phyloP scores from a whole-genome alignment of 2,329 filamentous ascomycete species.

The Fusarium marasasianum region DNA sequence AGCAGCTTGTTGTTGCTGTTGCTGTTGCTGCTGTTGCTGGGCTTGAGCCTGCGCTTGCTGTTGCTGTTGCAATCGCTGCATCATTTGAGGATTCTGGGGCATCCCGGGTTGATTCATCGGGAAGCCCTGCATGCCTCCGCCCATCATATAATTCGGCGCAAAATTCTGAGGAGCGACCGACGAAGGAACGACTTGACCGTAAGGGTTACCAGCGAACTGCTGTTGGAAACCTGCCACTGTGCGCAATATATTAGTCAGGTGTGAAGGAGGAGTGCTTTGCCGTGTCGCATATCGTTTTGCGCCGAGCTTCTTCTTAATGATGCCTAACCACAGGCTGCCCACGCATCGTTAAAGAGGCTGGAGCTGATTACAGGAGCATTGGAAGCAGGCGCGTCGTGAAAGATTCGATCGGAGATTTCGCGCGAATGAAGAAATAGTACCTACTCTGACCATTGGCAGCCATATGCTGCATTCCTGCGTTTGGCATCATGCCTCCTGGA shows the following conservation, averaged over 20 bases:
- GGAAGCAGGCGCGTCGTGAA: background rate
- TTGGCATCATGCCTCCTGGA: conserved; percentile 71
- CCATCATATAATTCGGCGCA: conserved; percentile 60
- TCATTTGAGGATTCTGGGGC: conserved; percentile 53
- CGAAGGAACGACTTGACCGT: conserved; percentile 62
- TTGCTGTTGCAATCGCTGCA: conserved; percentile 38
- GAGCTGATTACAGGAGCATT: background rate
- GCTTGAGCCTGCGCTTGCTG: conserved; percentile 44
- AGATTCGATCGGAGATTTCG: conserved; percentile 9
- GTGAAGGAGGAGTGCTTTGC: background rate
- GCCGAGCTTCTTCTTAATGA: conserved; percentile 15
- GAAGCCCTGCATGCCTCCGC: conserved; percentile 62
- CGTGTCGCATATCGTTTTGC: conserved; percentile 29
- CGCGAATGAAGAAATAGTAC: conserved; percentile 47
- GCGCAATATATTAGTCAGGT: conserved; percentile 17
- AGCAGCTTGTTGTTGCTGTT: conserved; percentile 47
- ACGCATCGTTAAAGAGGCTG: background rate
- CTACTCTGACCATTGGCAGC: conserved; percentile 68
- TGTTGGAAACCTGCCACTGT: conserved; percentile 67
- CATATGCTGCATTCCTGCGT: conserved; percentile 67
- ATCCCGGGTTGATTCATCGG: conserved; percentile 64
- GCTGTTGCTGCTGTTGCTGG: conserved; percentile 46
- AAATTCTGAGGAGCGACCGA: conserved; percentile 64
- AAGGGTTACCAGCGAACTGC: conserved; percentile 66
- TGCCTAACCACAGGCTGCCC: background rate